These are phyloP conservation scores for Albugo laibachii DNA, from an alignment of 352 stramenopile genomes.

Conservation along the genomic window DNA sequence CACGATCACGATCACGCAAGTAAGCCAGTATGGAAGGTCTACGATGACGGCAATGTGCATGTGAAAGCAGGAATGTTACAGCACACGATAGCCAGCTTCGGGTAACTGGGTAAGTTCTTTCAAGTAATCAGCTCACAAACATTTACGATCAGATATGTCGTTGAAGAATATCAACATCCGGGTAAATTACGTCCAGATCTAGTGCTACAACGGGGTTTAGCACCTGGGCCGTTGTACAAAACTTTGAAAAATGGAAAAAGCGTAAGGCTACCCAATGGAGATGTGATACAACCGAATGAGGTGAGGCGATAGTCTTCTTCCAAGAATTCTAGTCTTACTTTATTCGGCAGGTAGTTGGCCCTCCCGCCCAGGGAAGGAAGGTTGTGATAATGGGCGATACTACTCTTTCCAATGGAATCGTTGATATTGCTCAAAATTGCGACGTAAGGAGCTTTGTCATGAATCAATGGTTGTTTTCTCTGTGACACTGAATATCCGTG, in stretches of 20 bases:
- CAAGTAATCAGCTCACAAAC: background rate
- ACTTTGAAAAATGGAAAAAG: constrained; percentile 75
- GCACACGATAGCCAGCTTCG: constrained; percentile 64
- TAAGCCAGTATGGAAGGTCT: constrained; percentile 39
- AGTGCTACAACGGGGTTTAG: constrained; percentile 61
- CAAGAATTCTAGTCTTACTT: background rate
- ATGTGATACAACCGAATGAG: constrained; percentile 53
- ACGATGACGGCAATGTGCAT: constrained; percentile 38
- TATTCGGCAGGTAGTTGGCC: constrained; percentile 25
- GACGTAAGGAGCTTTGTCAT: constrained; percentile 24
- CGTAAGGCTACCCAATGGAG: constrained; percentile 65
- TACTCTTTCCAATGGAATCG: constrained; percentile 44
- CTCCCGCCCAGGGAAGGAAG: constrained; percentile 36
- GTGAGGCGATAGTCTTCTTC: constrained; percentile 11
- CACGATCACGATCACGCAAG: constrained; percentile 24
- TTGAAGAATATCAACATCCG: constrained; percentile 46
- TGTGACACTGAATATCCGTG: too few species aligned
- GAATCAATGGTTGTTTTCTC: background rate
- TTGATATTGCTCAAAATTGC: constrained; percentile 51
- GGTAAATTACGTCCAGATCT: constrained; percentile 77
- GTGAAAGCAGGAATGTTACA: constrained; percentile 47
- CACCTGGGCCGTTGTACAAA: constrained; percentile 75
- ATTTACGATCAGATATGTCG: constrained; percentile 29
- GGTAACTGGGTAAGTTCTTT: constrained; percentile 13
- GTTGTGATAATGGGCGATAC: constrained; percentile 64